A percentile compares a stretch with the other conserved stretches of the same genome.
These are phyloP conservation scores for Neurospora cerealis DNA, from an alignment of 495 filamentous ascomycete species.

Conservation along the genomic window DNA sequence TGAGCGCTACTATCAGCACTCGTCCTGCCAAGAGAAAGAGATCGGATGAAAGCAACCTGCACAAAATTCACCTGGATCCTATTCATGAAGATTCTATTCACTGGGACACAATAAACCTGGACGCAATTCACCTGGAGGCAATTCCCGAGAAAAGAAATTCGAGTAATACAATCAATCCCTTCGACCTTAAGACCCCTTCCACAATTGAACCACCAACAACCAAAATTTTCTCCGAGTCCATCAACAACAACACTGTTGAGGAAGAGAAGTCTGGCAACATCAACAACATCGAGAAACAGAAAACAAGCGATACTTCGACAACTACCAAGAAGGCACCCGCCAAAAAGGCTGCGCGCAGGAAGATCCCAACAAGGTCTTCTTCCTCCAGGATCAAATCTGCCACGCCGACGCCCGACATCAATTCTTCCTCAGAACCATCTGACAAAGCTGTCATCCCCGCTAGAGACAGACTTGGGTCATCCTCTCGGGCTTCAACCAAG, in stretches of 20 bases:
- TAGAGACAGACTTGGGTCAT: not conserved
- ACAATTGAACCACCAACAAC: not conserved
- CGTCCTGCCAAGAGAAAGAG: not conserved
- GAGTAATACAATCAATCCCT: not conserved
- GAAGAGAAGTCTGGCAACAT: not conserved
- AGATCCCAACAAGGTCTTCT: not conserved
- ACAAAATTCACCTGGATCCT: not conserved
- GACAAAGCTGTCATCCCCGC: not conserved
- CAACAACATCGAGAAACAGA: not conserved
- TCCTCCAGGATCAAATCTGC: not conserved
- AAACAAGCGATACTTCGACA: not conserved
- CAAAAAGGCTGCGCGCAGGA: not conserved
- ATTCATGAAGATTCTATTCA: not conserved
- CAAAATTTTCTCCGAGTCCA: not conserved
- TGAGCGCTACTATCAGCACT: not conserved
- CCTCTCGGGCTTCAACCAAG: not conserved
- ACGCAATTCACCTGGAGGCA: not conserved
- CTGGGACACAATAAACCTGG: not conserved
- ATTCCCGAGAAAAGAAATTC: not conserved
- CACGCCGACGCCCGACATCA: rapidly evolving
- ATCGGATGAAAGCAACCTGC: not conserved
- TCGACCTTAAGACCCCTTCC: not conserved
- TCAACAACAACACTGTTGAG: not conserved
- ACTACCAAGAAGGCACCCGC: not conserved
- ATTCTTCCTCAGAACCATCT: not conserved